Evolutionary conservation across 148 eudicot genomes (phyloP).

Genomic region (Silene latifolia): DNA sequence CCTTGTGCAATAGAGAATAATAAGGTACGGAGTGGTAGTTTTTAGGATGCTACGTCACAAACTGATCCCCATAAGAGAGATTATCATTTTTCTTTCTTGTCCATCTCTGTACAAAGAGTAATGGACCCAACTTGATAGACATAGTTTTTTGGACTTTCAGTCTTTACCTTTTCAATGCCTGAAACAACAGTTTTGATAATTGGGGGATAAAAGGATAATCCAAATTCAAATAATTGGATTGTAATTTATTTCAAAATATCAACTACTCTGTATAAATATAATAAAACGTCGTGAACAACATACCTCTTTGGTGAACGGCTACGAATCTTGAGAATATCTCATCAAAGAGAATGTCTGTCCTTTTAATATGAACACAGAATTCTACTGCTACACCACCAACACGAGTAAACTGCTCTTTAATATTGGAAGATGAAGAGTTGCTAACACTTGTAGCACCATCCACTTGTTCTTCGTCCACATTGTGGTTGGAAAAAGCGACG

Average conservation of each 20-base stretch:
- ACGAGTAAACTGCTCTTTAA: constrained; percentile 78
- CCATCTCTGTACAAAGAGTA: background rate
- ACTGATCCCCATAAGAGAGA: background rate
- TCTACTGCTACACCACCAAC: constrained; percentile 99
- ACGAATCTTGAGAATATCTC: constrained; percentile 69
- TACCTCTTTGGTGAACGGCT: constrained; percentile 76
- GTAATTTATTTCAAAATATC: background rate
- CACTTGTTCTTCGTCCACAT: constrained; percentile 43
- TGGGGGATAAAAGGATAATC: background rate
- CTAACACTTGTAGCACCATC: constrained; percentile 30
- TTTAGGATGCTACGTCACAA: background rate
- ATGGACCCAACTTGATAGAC: background rate
- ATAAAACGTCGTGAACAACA: constrained; percentile 4
- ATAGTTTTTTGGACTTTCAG: background rate
- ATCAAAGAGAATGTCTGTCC: constrained; percentile 84
- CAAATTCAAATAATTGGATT: background rate
- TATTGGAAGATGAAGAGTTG: constrained; percentile 43
- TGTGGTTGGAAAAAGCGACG: constrained; percentile 76
- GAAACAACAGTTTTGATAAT: background rate
- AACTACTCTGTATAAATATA: background rate
- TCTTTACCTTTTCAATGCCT: background rate
- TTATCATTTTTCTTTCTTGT: background rate
- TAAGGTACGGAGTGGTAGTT: no score
- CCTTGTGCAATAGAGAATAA: background rate
- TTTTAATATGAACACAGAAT: constrained; percentile 80